phyloP scores from a whole-genome alignment of 192 early-diverging fungal genomes.

The Cetraspora pellucida region DNA sequence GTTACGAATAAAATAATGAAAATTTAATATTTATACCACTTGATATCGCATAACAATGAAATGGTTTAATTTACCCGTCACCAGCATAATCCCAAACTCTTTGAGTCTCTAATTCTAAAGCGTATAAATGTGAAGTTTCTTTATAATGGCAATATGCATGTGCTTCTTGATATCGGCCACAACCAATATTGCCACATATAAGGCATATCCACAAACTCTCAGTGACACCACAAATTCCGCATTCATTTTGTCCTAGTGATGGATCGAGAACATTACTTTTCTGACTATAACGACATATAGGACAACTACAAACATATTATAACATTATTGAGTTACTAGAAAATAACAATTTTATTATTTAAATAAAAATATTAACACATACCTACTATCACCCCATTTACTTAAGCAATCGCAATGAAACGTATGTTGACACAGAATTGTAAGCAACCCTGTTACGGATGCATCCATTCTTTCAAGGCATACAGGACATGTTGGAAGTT shows the following conservation, averaged over 20 bases:
- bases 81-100: conserved; percentile 98
- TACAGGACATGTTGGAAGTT: conserved; percentile 94
- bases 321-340: background rate
- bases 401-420: conserved; percentile 92
- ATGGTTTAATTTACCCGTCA: conserved; percentile 65
- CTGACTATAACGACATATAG: conserved; percentile 87
- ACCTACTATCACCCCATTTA: conserved; percentile 85
- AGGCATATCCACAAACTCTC: conserved; percentile 96
- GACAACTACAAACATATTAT: conserved; percentile 71
- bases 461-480: conserved; percentile 96
- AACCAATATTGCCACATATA: conserved; percentile 94
- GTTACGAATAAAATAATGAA: background rate
- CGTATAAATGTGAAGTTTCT: conserved; percentile 83
- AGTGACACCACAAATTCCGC: conserved; percentile 72
- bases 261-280: conserved; percentile 33
- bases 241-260: conserved; percentile 52
- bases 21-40: background rate
- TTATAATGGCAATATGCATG: conserved; percentile 90
- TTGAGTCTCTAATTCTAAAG: conserved; percentile 93
- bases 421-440: conserved; percentile 93
- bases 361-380: background rate
- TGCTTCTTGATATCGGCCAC: conserved; percentile 87
- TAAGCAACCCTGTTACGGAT: conserved; percentile 83
- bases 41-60: background rate
- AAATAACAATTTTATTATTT: background rate